Base-by-base conservation (phyloP, 495 filamentous ascomycete species). In the Schizothecium vesticola region DNA sequence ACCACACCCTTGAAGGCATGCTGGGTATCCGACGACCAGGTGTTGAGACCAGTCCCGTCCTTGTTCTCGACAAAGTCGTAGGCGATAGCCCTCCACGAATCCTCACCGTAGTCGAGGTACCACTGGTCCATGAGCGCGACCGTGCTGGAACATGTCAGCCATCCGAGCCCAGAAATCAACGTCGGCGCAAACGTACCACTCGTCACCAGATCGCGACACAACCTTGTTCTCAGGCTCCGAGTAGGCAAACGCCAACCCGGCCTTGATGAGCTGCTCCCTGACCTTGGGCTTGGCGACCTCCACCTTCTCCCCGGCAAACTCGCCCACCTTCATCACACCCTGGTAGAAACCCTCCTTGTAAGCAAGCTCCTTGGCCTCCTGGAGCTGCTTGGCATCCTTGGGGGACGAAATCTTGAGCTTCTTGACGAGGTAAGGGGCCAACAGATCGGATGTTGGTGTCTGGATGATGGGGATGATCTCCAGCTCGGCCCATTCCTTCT, bases 271-370 rank as follows among this genome's bases (percentile, higher is more conserved):
- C 64, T 92, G 82, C 73, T 91, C 83, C 72, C 89, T 85, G 29
- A 99, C 92, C 76, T 95, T 91, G 31, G 90, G 88, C 81, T 99
- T 99, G 23, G 89, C 93, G 56, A 83, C 84, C 72, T 92, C 89
- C 55, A 99, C 95, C 65, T 91, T 84, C 79, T 93, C 86, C 28
- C 93, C 95, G 78, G 89, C 91, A 81, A 91, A 97, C 23, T 97
- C 92, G 59, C 95, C 95, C 64, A 91, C 85, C 56, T 92, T 78
- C 92, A 99, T 95, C 56, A 85, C 92, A 61, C 95, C 95, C 80
- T 96, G 91, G 83, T 98, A 99, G 83, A 92, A 97, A n/a, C 92
- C 95, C 76, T 97, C 94, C 77, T 93, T 96, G 82, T 99, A 99
- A 5, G 95, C 95, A 60, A 94, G 80, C 67, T 98, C 94, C 81